Conservation (phyloP, 345 rosid genomes). For the Excoecaria agallocha region DNA sequence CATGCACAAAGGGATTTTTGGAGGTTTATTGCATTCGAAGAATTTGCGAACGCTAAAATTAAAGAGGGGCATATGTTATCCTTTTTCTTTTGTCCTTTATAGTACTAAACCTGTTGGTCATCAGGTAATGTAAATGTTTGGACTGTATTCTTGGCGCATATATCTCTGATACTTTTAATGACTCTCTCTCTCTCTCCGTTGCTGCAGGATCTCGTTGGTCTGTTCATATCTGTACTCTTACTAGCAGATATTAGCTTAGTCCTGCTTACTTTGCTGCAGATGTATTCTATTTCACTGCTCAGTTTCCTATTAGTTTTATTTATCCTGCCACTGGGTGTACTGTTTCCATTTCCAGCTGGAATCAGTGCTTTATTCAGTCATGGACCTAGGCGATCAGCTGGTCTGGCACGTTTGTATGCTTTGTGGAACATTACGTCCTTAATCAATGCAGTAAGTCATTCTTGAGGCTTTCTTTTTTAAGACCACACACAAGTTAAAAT, state of each 20-base stretch:
- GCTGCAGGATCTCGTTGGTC: conserved; percentile 83
- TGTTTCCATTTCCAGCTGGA: conserved; percentile 87
- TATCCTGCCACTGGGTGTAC: conserved; percentile 74
- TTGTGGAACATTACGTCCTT: conserved; percentile 81
- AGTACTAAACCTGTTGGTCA: conserved; percentile 86
- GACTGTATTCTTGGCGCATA: conserved; percentile 4
- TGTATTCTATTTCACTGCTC: conserved; percentile 78
- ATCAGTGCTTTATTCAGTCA: conserved; percentile 89
- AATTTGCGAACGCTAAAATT: conserved; percentile 62
- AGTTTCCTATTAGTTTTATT: conserved; percentile 60
- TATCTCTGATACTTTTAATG: not conserved
- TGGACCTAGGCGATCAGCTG: conserved; percentile 86
- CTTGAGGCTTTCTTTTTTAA: not conserved
- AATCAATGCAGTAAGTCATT: conserved; percentile 71
- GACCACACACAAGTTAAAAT: not conserved
- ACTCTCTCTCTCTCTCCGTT: not conserved
- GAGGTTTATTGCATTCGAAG: conserved; percentile 67
- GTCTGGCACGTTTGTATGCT: conserved; percentile 79
- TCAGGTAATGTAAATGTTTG: conserved; percentile 54
- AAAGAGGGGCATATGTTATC: conserved; percentile 48
- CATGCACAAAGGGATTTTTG: conserved; percentile 40
- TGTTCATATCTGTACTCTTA: conserved; percentile 73
- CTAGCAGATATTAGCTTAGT: conserved; percentile 80
- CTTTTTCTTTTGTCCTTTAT: conserved; percentile 54
- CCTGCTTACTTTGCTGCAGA: conserved; percentile 82